These are phyloP conservation scores for Candida incommunis DNA, from an alignment of 805 yeast genomes.

Conservation along the genomic window DNA sequence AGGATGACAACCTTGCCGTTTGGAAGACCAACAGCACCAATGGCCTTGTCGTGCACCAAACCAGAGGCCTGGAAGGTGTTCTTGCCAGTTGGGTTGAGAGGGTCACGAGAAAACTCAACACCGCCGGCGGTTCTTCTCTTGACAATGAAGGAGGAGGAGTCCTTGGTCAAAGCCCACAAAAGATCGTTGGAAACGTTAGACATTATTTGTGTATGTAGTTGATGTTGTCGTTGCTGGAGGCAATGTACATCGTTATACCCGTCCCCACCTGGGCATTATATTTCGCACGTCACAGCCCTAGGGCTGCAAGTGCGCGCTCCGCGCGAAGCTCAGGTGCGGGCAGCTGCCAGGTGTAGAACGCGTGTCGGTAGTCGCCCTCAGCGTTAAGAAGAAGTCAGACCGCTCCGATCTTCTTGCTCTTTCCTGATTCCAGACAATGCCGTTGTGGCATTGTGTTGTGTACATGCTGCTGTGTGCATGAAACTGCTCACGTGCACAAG, in stretches of 20 bases:
- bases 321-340: no score
- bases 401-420: no score
- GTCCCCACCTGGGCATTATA: not conserved
- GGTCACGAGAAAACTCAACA: constrained; percentile 32
- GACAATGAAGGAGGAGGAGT: constrained; percentile 33
- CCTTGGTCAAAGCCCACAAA: constrained; percentile 37
- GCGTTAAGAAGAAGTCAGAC: no score
- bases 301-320: no score
- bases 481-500: no score
- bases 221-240: no score
- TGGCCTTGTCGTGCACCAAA: constrained; percentile 34
- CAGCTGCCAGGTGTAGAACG: no score
- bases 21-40: constrained; percentile 27
- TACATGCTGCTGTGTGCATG: no score
- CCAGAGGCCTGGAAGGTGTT: constrained; percentile 36
- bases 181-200: constrained; percentile 26
- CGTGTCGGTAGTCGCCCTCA: no score
- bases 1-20: constrained; percentile 23
- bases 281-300: not conserved
- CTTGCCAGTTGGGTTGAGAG: constrained; percentile 32
- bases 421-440: no score
- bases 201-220: constrained; percentile 10
- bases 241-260: not conserved
- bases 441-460: no score
- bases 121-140: constrained; percentile 30